Percentiles rank a stretch among this genome's conserved stretches.
Conservation (phyloP, 2,329 filamentous ascomycete species). For the Leptographium radiaticola region DNA sequence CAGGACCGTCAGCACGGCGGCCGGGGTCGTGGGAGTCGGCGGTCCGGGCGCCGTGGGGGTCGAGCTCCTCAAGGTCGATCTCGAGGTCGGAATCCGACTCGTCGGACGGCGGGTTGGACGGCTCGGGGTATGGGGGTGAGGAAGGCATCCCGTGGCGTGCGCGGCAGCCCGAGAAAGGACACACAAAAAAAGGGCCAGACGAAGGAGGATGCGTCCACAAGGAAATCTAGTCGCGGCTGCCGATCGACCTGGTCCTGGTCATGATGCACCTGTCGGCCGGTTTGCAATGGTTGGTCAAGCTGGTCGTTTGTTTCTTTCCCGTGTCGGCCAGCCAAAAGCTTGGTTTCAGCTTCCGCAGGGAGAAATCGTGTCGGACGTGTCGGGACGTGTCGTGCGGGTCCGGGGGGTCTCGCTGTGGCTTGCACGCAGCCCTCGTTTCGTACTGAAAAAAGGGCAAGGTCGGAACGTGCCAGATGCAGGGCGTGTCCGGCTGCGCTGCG, state of each 20-base stretch:
- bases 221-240: not conserved
- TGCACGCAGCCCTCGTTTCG: not conserved
- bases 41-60: conserved; percentile 34
- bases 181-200: too few relatives aligned
- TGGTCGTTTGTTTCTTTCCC: not conserved
- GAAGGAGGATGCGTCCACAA: not conserved
- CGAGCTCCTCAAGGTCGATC: conserved; percentile 67
- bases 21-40: conserved; percentile 15
- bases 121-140: conserved; percentile 27
- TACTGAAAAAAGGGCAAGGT: not conserved
- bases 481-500: not conserved
- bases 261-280: not conserved
- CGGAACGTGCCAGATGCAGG: not conserved
- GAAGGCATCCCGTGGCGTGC: conserved; percentile 42
- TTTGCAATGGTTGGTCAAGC: too few relatives aligned
- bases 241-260: not conserved
- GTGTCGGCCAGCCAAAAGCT: too few relatives aligned
- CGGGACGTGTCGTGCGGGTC: too few relatives aligned
- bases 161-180: not conserved
- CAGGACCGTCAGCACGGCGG: conserved; percentile 12
- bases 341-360: too few relatives aligned
- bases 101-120: conserved; percentile 34
- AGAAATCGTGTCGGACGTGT: too few relatives aligned
- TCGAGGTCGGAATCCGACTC: conserved; percentile 71
- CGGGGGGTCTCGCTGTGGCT: too few relatives aligned